These are phyloP conservation scores for Coriaria nepalensis DNA, from an alignment of 306 rosid species.

Conservation along the genomic window DNA sequence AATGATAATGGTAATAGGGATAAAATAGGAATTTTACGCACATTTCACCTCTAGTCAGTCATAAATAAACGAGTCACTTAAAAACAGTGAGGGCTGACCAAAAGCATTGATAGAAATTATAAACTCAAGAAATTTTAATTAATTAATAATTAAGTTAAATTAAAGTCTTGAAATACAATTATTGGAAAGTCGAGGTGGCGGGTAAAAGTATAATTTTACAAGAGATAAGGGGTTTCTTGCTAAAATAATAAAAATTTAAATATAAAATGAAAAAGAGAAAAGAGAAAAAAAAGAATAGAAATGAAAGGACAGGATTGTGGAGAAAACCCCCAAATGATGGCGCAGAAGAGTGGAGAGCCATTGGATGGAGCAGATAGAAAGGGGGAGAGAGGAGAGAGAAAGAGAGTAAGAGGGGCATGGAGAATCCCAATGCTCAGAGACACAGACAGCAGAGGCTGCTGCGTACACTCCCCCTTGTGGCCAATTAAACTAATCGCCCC, in stretches of 20 bases:
- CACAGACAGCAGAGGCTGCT: constrained; percentile 45
- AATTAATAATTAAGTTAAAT: too few relatives aligned
- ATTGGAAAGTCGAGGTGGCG: too few relatives aligned
- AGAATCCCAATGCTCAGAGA: constrained; percentile 65
- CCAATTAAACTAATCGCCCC: constrained; percentile 33
- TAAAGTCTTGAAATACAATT: too few relatives aligned
- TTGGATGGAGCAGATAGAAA: constrained; percentile 40
- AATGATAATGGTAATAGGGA: too few relatives aligned
- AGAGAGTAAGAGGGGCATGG: constrained; percentile 22
- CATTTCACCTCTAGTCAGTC: too few relatives aligned
- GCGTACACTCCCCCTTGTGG: constrained; percentile 32
- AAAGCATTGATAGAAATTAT: too few relatives aligned
- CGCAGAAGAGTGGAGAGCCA: constrained; percentile 39
- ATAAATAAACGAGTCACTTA: too few relatives aligned
- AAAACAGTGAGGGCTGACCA: too few relatives aligned
- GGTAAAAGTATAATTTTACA: too few relatives aligned
- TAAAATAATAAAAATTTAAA: not conserved
- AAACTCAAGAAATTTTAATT: too few relatives aligned
- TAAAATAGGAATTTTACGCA: too few relatives aligned
- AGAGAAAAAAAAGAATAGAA: constrained; percentile 4
- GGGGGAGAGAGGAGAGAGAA: constrained; percentile 23
- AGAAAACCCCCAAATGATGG: constrained; percentile 37
- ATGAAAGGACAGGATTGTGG: constrained; percentile 21
- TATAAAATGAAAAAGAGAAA: not conserved
- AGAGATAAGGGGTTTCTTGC: too few relatives aligned